phyloP scores from a whole-genome alignment of 768 basidiomycete species.

The Phanerodontia chrysosporium region DNA sequence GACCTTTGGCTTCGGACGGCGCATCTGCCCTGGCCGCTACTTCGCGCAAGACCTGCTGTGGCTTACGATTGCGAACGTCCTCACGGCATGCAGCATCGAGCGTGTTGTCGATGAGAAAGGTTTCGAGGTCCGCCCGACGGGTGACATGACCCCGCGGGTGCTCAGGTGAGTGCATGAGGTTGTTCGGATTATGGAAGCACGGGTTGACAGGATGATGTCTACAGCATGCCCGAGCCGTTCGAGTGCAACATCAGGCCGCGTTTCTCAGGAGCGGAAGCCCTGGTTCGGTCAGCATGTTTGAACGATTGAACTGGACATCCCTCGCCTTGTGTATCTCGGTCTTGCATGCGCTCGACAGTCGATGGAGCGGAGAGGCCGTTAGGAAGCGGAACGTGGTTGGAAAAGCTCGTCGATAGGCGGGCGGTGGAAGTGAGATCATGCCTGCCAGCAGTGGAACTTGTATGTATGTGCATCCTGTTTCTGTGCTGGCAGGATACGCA shows the following conservation, averaged over 20 bases:
- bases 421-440: no score
- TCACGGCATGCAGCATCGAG: slow-evolving; percentile 15
- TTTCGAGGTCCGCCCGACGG: background rate
- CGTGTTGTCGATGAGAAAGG: slow-evolving; percentile 14
- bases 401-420: no score
- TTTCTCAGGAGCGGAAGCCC: background rate
- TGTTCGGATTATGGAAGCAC: background rate
- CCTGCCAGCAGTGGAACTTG: no score
- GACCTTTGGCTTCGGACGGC: slow-evolving; percentile 10
- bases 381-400: no score
- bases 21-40: slow-evolving; percentile 16
- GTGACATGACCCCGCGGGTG: background rate
- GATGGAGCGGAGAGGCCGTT: no score
- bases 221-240: background rate
- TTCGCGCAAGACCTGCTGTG: slow-evolving; percentile 16
- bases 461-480: no score
- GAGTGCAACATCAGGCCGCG: background rate
- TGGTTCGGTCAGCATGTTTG: background rate
- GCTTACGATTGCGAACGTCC: slow-evolving; percentile 13
- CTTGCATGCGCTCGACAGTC: no score
- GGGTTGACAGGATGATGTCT: background rate
- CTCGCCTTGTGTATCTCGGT: no score
- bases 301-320: no score
- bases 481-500: no score
- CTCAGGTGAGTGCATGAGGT: background rate